These are phyloP conservation scores for Mycena indigotica DNA, from an alignment of 768 basidiomycete species.

Conservation along the genomic window DNA sequence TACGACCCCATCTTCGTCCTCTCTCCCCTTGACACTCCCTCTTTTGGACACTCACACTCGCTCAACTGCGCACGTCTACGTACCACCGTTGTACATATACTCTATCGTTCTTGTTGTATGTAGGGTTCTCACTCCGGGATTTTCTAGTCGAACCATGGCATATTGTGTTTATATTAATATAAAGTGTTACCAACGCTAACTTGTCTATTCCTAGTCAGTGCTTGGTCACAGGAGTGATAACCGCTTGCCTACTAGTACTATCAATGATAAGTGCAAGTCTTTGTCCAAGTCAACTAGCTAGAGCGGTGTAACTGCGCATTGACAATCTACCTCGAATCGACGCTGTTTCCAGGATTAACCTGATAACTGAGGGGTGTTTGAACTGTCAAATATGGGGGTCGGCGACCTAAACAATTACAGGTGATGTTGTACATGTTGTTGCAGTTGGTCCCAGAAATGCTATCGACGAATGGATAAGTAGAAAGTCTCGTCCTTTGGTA, in stretches of 20 bases:
- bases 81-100: background rate
- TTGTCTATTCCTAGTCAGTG: too few relatives aligned
- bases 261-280: background rate
- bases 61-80: background rate
- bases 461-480: background rate
- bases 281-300: background rate
- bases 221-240: background rate
- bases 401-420: too few relatives aligned
- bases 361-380: background rate
- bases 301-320: background rate
- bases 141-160: background rate
- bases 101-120: background rate
- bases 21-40: background rate
- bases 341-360: background rate
- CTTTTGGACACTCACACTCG: background rate
- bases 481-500: background rate
- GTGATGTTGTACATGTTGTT: background rate
- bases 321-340: background rate
- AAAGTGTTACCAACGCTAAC: too few relatives aligned
- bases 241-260: background rate
- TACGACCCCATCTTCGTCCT: background rate
- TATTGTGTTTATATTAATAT: background rate
- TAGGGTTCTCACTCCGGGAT: background rate
- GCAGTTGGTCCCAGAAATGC: background rate
- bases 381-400: background rate